A percentile compares a stretch with the other conserved stretches of the same genome.
These are phyloP conservation scores for Phytophthora kernoviae DNA, from an alignment of 352 stramenopile genomes.

Conservation along the genomic window DNA sequence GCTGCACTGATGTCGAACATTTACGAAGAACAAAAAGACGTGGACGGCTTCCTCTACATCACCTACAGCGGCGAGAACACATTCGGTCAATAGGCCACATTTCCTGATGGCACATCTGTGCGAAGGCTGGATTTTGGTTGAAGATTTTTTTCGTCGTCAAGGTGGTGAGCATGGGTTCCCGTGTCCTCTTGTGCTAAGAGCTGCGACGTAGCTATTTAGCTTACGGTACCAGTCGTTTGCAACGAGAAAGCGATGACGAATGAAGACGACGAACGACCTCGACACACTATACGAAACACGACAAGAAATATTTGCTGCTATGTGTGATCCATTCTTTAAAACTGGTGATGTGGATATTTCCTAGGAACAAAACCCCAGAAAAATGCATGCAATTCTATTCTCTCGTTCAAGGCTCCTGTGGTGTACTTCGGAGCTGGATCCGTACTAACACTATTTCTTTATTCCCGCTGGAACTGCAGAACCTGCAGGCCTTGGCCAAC, in stretches of 20 bases:
- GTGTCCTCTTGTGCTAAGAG: conserved; percentile 11
- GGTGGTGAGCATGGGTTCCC: conserved; percentile 8
- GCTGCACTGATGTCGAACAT: conserved; percentile 99
- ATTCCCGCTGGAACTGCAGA: conserved; percentile 42
- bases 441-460: not conserved
- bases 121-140: conserved; percentile 41
- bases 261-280: conserved; percentile 6
- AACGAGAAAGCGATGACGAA: conserved; percentile 4
- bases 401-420: conserved; percentile 3
- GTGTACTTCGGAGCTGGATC: conserved; percentile 3
- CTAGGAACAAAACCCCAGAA: conserved; percentile 36
- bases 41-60: conserved; percentile 99
- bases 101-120: conserved; percentile 10
- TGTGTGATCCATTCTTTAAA: conserved; percentile 34
- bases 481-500: conserved; percentile 83
- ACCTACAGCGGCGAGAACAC: conserved; percentile 99
- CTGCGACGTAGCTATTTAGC: conserved; percentile 8
- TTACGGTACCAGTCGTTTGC: conserved; percentile 7
- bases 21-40: conserved; percentile 99
- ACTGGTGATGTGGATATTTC: conserved; percentile 44
- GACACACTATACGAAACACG: conserved; percentile 9
- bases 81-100: conserved; percentile 89
- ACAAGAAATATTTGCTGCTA: conserved; percentile 39
- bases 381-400: conserved; percentile 47
- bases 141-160: conserved; percentile 33